phyloP scores from a whole-genome alignment of 1,284 basidiomycete species.

The Takashimella koratensis region DNA sequence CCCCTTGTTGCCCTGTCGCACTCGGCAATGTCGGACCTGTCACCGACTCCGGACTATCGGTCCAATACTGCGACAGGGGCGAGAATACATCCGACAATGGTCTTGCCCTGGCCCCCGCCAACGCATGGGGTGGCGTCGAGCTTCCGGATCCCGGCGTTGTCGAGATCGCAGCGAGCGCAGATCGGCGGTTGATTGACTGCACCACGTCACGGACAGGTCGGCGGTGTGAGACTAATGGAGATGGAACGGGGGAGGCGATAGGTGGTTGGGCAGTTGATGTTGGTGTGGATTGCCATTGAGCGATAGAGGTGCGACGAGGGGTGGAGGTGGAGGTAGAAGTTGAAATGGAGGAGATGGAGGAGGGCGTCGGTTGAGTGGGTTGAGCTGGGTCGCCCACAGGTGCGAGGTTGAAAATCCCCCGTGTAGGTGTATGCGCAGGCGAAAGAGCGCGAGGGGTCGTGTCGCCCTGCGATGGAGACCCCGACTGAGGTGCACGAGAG shows the following conservation, averaged over 20 bases:
- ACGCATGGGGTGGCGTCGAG: too few species aligned
- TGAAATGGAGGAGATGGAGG: not conserved
- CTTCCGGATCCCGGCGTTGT: not conserved
- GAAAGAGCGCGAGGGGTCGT: not conserved
- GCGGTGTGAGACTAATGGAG: slow-evolving; percentile 21
- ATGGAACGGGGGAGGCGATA: not conserved
- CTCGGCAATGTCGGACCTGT: slow-evolving; percentile 3
- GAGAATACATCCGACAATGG: slow-evolving; percentile 11
- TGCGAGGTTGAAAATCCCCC: not conserved
- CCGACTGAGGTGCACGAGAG: slow-evolving; percentile 12
- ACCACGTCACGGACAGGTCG: slow-evolving; percentile 38
- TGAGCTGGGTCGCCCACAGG: not conserved
- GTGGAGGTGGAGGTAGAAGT: not conserved
- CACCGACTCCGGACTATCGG: slow-evolving; percentile 5
- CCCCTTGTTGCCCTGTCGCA: not conserved
- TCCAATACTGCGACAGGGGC: slow-evolving; percentile 20
- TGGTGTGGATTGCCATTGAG: too few species aligned
- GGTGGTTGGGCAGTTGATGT: not conserved
- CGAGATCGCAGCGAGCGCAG: not conserved
- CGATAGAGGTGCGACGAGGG: not conserved
- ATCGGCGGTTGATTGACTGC: slow-evolving; percentile 31
- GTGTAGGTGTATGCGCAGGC: too few species aligned
- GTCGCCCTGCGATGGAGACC: not conserved
- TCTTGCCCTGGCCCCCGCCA: not conserved
- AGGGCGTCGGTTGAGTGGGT: not conserved